Percentiles rank a stretch among this genome's conserved stretches.
Conservation (phyloP, 1,139 yeast genomes). For the Barnettozyma hawaiiensis region DNA sequence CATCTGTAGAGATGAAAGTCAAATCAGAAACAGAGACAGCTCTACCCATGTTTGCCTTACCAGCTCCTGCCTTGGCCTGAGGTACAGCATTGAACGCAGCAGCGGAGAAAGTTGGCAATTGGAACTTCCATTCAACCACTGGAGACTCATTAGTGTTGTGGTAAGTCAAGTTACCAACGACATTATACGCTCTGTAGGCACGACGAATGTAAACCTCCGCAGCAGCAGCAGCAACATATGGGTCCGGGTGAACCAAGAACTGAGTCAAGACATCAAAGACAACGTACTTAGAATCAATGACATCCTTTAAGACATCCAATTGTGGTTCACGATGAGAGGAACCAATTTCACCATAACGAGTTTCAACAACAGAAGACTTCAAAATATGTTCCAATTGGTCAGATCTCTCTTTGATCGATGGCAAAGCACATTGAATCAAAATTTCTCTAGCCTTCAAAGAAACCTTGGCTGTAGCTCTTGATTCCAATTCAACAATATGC, state of each 20-base stretch:
- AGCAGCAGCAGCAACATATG: constrained; percentile 91
- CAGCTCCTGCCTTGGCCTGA: constrained; percentile 40
- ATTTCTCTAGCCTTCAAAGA: constrained; percentile 96
- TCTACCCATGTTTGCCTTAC: constrained; percentile 53
- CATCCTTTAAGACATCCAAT: constrained; percentile 74
- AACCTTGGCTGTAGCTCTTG: constrained; percentile 87
- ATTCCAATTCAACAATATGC: constrained; percentile 78
- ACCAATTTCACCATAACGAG: constrained; percentile 79
- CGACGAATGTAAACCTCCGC: constrained; percentile 95
- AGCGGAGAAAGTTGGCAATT: constrained; percentile 79
- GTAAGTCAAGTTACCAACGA: constrained; percentile 71
- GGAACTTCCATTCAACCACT: constrained; percentile 84
- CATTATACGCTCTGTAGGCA: constrained; percentile 93
- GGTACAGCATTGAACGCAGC: constrained; percentile 68
- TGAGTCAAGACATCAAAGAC: constrained; percentile 94
- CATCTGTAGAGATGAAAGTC: constrained; percentile 71
- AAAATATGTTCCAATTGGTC: constrained; percentile 96
- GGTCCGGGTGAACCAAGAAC: constrained; percentile 78
- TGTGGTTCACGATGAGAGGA: constrained; percentile 80
- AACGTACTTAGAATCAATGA: constrained; percentile 91
- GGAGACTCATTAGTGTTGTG: constrained; percentile 52
- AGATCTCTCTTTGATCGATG: constrained; percentile 92
- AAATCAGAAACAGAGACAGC: constrained; percentile 91
- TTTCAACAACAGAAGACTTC: constrained; percentile 84
- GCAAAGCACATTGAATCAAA: constrained; percentile 91